Evolutionary conservation across 2,329 filamentous ascomycete genomes (phyloP).

Genomic region (Neonectria ditissima): DNA sequence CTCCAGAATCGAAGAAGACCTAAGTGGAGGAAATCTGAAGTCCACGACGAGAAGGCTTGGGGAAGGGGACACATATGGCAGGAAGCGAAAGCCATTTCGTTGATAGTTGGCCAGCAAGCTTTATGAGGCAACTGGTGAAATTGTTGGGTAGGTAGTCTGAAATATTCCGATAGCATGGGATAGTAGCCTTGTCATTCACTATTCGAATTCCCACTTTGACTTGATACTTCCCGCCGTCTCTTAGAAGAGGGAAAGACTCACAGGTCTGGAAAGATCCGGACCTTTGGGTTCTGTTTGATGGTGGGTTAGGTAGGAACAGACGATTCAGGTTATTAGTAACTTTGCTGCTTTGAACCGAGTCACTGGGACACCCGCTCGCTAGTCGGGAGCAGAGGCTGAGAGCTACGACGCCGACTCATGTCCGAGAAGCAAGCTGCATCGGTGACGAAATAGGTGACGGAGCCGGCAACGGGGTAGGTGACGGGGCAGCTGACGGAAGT

Average conservation of each 20-base stretch:
- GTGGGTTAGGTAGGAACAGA: not conserved
- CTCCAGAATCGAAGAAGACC: slow-evolving; percentile 51
- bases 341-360: slow-evolving; percentile 8
- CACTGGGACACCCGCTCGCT: slow-evolving; percentile 1
- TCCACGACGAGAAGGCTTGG: not conserved
- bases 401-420: slow-evolving; percentile 9
- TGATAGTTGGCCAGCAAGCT: slow-evolving; percentile 21
- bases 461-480: slow-evolving; percentile 17
- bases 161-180: slow-evolving; percentile 35
- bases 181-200: slow-evolving; percentile 39
- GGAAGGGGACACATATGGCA: slow-evolving; percentile 5
- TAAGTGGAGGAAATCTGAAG: slow-evolving; percentile 31
- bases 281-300: slow-evolving; percentile 2
- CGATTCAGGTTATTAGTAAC: not conserved
- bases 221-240: not conserved
- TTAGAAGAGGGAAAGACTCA: slow-evolving; percentile 1
- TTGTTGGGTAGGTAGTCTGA: slow-evolving; percentile 29
- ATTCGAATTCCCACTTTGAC: slow-evolving; percentile 8
- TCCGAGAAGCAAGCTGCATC: slow-evolving; percentile 15
- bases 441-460: not conserved
- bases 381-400: slow-evolving; percentile 10
- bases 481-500: slow-evolving; percentile 14
- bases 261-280: not conserved
- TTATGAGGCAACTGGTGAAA: slow-evolving; percentile 24
- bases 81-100: slow-evolving; percentile 21